Base-by-base conservation (phyloP, 148 eudicot species). In the Cornus suecica region DNA sequence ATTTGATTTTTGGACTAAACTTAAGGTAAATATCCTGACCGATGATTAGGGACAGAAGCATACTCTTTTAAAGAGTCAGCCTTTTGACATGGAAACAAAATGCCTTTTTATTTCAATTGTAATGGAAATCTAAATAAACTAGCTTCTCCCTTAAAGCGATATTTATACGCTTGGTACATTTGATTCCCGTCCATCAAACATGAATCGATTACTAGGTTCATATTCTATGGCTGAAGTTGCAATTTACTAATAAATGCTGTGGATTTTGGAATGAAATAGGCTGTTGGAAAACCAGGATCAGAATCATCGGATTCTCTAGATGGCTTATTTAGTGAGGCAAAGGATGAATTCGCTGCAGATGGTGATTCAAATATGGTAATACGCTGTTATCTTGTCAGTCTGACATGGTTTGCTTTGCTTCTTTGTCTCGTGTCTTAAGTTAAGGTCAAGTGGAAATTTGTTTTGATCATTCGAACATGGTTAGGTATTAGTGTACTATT, bases 301-400 rank as follows among this genome's bases (percentile, higher is more conserved):
- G 85, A 75, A 73, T 87, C 90, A 70, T 84, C 86, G 54, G 84
- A 75, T 78, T 82, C 84, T 30, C 52, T 71, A 68, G 80, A 69
- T 66, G 80, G 79, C 71, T 63, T 83, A 63, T 78, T 79, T 69
- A 54, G 72, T 71, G 80, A 71, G 74, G 70, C 22, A 25, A 80
- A 66, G 56, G 77, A 70, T 77, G 76, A 69, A 64, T 24, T 27
- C 56, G 78, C 73, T 67, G 77, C 75, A 52, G 83, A 61, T 64
- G 73, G 75, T 65, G 77, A 73, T 72, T 72, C 80, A 74, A 73
- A 75, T 45, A 73, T 84, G 87, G 93, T 87, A 79, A 77, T 2
- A 2, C 83, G 41, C 63, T 68, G 30, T 64, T 74, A 56, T 34
- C 65, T 69, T 37, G 16, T 37, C 69, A 71, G 64, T 78, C 58